Evolutionary conservation across 176 grass and related monocot genomes (phyloP), one percentile per base, ranked within the genome.

Genomic region (Cenchrus americanus): DNA sequence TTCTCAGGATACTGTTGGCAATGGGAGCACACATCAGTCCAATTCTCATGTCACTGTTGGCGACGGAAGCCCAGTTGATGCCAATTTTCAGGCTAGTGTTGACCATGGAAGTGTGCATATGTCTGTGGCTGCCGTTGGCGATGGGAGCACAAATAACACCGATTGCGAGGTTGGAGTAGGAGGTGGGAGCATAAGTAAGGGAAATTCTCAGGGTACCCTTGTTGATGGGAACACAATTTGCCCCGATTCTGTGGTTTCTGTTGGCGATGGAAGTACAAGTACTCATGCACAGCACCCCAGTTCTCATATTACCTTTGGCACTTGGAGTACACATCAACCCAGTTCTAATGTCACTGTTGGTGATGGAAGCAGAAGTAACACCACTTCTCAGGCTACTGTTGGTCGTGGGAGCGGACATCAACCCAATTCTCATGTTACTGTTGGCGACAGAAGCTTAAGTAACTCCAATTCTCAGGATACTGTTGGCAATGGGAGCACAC

Each of bases 251-350:
- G 30, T 69, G 47, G 30, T 68, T 80, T 8, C 11, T 0, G 14
- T 52, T 68, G 48, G 63, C 19, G 42, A 19, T 68, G 78, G 30
- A 19, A 80, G 48, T 19, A 80, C 34, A 19, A 80, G 48, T 19
- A 80, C 34, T 37, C 34, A 37, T 37, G 34, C 19, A 14, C 14
- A 14, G 54, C 4, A 40, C 30, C 3, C 14, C 21, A n/a, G 37
- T 55, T 67, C 19, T 24, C 50, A 23, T 7, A 63, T 42, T 68
- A 7, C 30, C 8, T 17, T 18, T 80, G 30, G 3, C 27, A 80
- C 10, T n/a, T 21, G 48, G 17, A 67, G 64, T 8, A 42, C 50
- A 40, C 5, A 21, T 50, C 7, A 50, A 5, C 6, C 26, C 1
- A 21, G 21, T 68, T 68, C 30, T 42, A 9, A 22, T 53, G 48